Base-by-base conservation (phyloP, 768 basidiomycete species). In the Roridomyces roridus region DNA sequence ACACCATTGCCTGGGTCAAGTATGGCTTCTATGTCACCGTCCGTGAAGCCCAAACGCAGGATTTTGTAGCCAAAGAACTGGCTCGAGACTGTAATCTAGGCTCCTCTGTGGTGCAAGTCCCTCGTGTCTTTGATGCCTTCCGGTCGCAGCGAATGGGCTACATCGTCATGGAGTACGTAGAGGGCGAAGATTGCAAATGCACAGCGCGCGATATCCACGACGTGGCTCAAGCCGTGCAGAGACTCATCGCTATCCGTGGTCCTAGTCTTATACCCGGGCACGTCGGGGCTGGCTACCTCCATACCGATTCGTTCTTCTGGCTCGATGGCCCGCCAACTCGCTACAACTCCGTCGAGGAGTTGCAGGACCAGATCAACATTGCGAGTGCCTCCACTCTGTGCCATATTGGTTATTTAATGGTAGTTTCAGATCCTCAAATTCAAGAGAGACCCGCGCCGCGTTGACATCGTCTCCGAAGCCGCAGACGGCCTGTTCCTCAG, bases 91-190 rank as follows among this genome's bases (percentile, higher is more conserved):
- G n/a, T n/a, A 35, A 17, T 17, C 34, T 35, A 9, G 34, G 17
- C 9, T 35, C 34, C 34, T 35, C 51, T 15, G 46, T 36, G 25
- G 52, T 63, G 46, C 52, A 59, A 26, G 46, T 40, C 29, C 62
- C 62, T 31, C 46, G 35, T 8, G 47, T 60, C 46, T 63, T 49
- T 28, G 24, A 56, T 36, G 45, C 51, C 37, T 48, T 49, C 17
- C 21, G 34, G n/a, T 15, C 17, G 18, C 15, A 18, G 15, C 18
- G 20, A 35, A 44, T 36, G 18, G 60, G 62, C 12, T 63, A 59
- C 47, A 63, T 63, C 37, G 62, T 63, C 12, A 56, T 46, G 25
- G 62, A 63, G 48, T 63, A 61, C 54, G 53, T 63, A 28, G 39
- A 60, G 28, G 60, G 44, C 24, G 21, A 26, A 29, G 28, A 34